Evolutionary conservation across 2,329 filamentous ascomycete genomes (phyloP).

Genomic region (Cordyceps pruinosa): DNA sequence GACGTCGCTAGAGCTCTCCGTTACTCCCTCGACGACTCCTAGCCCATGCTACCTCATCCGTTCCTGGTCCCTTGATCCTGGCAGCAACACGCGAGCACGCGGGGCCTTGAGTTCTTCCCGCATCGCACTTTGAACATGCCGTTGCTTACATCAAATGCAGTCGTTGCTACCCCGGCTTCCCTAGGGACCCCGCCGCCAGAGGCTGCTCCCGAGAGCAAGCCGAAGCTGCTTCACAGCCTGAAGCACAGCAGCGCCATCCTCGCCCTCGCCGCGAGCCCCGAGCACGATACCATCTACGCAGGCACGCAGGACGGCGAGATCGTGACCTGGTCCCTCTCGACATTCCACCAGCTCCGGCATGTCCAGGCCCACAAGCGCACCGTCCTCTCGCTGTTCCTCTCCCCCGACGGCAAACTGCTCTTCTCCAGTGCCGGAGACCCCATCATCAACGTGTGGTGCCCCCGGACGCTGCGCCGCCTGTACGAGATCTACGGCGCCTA

Average conservation of each 20-base stretch:
- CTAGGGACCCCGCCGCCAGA: not conserved
- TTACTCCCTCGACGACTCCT: not conserved
- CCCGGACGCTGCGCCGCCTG: slow-evolving; percentile 64
- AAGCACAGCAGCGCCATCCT: slow-evolving; percentile 74
- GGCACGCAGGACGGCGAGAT: slow-evolving; percentile 94
- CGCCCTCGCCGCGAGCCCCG: slow-evolving; percentile 70
- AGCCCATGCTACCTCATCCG: not conserved
- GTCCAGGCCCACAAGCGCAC: slow-evolving; percentile 89
- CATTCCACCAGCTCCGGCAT: slow-evolving; percentile 70
- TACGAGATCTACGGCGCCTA: slow-evolving; percentile 91
- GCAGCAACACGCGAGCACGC: not conserved
- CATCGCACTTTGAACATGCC: not conserved
- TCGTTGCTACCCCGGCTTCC: not conserved
- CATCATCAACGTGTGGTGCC: slow-evolving; percentile 90
- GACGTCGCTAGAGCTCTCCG: too few relatives aligned
- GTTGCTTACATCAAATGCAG: slow-evolving; percentile 1
- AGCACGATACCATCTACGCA: slow-evolving; percentile 76
- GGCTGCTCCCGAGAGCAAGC: slow-evolving; percentile 25
- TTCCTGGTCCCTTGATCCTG: not conserved
- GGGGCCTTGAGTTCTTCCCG: not conserved
- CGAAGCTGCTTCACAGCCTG: slow-evolving; percentile 67
- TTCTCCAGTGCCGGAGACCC: slow-evolving; percentile 93
- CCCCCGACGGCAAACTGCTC: slow-evolving; percentile 64
- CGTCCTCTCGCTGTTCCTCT: slow-evolving; percentile 78
- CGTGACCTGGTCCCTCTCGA: slow-evolving; percentile 81